Conservation (phyloP, 306 rosid genomes). For the Quercus aquifolioides region DNA sequence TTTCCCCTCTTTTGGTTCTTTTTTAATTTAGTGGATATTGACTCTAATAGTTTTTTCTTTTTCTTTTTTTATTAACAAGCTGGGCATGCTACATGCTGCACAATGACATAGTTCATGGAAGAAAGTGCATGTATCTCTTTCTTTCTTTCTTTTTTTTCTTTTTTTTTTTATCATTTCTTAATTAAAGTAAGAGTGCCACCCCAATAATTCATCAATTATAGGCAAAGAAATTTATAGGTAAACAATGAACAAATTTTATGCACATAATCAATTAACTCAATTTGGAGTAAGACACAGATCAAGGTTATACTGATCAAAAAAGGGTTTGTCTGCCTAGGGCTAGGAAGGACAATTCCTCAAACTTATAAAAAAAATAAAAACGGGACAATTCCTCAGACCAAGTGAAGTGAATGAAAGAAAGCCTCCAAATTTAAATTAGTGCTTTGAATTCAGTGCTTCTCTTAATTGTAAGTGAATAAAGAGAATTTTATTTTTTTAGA, state of each 20-base stretch:
- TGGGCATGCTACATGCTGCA: background rate
- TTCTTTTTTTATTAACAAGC: background rate
- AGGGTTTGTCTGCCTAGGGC: background rate
- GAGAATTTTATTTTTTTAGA: background rate
- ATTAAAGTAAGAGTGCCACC: background rate
- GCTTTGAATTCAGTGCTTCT: background rate
- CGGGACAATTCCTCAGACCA: background rate
- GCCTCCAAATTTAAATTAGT: background rate
- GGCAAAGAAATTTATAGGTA: background rate
- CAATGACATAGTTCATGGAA: background rate
- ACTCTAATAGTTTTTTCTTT: background rate
- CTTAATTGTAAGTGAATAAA: background rate
- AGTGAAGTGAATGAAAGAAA: background rate
- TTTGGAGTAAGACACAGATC: background rate
- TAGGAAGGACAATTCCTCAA: background rate
- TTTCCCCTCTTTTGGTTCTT: background rate
- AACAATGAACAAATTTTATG: background rate
- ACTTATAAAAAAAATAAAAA: no score
- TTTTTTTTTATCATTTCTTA: background rate
- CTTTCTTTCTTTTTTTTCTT: no score
- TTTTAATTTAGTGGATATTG: background rate
- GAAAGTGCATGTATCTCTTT: no score
- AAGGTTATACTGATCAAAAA: background rate
- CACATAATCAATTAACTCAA: background rate
- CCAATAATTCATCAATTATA: background rate